Percentiles rank a stretch among this genome's conserved stretches.
Conservation (phyloP, 352 stramenopile genomes). For the Pythium angustatum region DNA sequence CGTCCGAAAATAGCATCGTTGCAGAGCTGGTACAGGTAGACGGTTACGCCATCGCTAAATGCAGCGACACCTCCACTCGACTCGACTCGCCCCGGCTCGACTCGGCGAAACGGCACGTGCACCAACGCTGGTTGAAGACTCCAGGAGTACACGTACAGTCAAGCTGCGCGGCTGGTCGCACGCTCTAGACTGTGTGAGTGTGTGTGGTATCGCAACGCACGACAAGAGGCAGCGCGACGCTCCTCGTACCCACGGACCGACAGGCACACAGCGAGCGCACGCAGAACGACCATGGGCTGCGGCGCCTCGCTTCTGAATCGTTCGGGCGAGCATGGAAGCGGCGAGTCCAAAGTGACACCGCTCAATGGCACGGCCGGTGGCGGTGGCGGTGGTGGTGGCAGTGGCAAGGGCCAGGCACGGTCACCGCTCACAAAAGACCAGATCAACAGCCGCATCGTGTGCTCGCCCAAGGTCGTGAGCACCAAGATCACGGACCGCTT, state of each 20-base stretch:
- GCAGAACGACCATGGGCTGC: conserved; percentile 51
- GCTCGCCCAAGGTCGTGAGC: conserved; percentile 66
- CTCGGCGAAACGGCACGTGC: too few species aligned
- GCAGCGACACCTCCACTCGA: too few species aligned
- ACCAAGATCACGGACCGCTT: conserved; percentile 66
- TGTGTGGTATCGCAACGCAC: too few species aligned
- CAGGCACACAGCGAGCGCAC: neutral
- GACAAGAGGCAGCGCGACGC: neutral
- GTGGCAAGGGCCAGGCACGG: conserved; percentile 41
- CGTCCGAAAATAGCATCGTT: too few species aligned
- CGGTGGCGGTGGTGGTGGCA: neutral
- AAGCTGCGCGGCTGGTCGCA: neutral
- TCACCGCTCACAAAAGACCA: conserved; percentile 82
- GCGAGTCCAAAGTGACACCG: conserved; percentile 47
- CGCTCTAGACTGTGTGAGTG: too few species aligned
- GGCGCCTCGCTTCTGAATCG: conserved; percentile 63
- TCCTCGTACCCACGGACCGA: neutral
- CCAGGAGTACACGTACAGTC: too few species aligned
- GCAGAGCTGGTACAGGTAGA: too few species aligned
- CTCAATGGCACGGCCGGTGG: conserved; percentile 18
- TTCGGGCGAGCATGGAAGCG: conserved; percentile 31
- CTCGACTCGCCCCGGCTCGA: too few species aligned
- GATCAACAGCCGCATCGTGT: conserved; percentile 85
- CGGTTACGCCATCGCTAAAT: too few species aligned
- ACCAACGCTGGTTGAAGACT: too few species aligned